Conservation (phyloP, 257 asterid species). For the Lycium barbarum region DNA sequence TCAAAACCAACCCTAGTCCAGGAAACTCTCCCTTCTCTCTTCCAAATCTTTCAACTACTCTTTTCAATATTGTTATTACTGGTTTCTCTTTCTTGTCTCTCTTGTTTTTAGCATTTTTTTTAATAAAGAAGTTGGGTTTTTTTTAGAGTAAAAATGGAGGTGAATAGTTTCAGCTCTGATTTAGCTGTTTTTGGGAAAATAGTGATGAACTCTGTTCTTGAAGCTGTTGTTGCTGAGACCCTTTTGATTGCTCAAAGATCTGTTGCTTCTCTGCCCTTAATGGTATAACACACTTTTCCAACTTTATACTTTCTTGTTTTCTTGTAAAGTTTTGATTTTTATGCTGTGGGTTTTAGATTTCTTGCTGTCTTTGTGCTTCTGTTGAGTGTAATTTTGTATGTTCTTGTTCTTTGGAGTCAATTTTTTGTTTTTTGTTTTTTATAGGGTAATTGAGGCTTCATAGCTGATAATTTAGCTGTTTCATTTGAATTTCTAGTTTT, state of each 20-base stretch:
- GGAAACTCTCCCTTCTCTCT: slow-evolving; percentile 36
- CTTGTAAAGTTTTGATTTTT: slow-evolving; percentile 29
- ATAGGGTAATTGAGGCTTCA: background rate
- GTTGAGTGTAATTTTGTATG: too few relatives aligned
- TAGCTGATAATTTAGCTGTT: slow-evolving; percentile 13
- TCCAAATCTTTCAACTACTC: slow-evolving; percentile 9
- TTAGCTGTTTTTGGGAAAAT: slow-evolving; percentile 45
- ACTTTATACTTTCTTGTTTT: background rate
- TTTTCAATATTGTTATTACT: background rate
- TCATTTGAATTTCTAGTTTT: background rate
- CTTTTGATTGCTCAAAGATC: slow-evolving; percentile 68
- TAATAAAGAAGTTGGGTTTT: background rate
- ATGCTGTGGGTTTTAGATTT: slow-evolving; percentile 36
- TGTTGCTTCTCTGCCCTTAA: slow-evolving; percentile 57
- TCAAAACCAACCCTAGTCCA: slow-evolving; percentile 54
- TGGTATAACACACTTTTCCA: slow-evolving; percentile 49
- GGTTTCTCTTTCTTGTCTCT: slow-evolving; percentile 27
- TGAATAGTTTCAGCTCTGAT: slow-evolving; percentile 55
- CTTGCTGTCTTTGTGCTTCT: slow-evolving; percentile 12
- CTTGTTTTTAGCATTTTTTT: slow-evolving; percentile 5
- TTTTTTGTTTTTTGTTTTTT: background rate
- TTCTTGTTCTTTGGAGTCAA: background rate
- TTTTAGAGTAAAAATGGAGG: slow-evolving; percentile 61
- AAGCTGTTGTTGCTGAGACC: slow-evolving; percentile 53
- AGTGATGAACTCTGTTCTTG: slow-evolving; percentile 48